Conservation (phyloP, 73 alveolate genomes). For the Paramecium caudatum region DNA sequence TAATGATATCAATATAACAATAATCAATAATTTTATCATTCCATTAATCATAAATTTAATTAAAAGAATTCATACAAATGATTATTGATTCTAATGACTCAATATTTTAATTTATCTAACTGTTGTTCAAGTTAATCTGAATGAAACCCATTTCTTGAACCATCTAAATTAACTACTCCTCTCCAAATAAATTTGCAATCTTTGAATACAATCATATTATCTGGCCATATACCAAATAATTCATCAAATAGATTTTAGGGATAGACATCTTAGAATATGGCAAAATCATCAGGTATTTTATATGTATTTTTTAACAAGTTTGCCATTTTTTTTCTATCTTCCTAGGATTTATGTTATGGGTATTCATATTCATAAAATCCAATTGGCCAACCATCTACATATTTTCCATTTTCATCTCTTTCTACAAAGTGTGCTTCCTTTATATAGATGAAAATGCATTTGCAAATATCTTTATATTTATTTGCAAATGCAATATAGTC, state of each 20-base stretch:
- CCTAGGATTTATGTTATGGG: slow-evolving; percentile 49
- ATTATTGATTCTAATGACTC: neutral
- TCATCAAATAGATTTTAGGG: slow-evolving; percentile 62
- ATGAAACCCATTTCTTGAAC: slow-evolving; percentile 40
- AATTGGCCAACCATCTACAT: slow-evolving; percentile 72
- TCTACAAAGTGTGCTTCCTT: slow-evolving; percentile 68
- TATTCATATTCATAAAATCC: slow-evolving; percentile 64
- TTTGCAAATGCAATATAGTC: slow-evolving; percentile 64
- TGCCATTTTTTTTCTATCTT: slow-evolving; percentile 54
- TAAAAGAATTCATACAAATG: neutral
- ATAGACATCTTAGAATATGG: neutral
- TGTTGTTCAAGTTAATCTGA: neutral
- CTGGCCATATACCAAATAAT: slow-evolving; percentile 70
- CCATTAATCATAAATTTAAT: too few relatives aligned
- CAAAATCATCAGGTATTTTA: slow-evolving; percentile 44
- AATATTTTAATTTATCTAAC: neutral
- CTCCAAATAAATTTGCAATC: slow-evolving; percentile 8
- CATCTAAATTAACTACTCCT: slow-evolving; percentile 48
- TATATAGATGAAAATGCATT: slow-evolving; percentile 32
- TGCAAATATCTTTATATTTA: slow-evolving; percentile 15
- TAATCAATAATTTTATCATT: too few relatives aligned
- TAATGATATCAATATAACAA: too few relatives aligned
- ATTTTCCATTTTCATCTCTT: slow-evolving; percentile 17
- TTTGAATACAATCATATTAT: slow-evolving; percentile 48
- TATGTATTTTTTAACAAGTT: neutral